Percentiles rank a stretch among this genome's conserved stretches.
Conservation (phyloP, 1,284 basidiomycete genomes). For the Naganishia sp. region DNA sequence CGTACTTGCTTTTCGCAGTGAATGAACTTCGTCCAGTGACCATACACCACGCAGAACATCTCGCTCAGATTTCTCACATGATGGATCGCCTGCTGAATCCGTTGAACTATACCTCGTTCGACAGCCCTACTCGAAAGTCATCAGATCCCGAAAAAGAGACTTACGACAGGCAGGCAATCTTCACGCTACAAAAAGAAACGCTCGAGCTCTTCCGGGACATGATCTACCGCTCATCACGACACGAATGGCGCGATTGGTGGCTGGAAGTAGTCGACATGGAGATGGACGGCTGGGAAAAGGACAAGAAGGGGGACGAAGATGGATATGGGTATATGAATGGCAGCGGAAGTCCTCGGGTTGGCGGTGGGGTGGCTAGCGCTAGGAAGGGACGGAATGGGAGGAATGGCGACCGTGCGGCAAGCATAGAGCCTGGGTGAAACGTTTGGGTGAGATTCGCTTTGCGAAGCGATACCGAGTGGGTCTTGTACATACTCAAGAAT, state of each 20-base stretch:
- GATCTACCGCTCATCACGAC: slow-evolving; percentile 15
- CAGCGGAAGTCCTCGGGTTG: slow-evolving; percentile 6
- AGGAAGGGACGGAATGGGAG: slow-evolving; percentile 17
- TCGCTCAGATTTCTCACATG: slow-evolving; percentile 5
- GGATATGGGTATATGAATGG: not conserved
- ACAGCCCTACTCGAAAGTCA: not conserved
- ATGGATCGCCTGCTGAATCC: slow-evolving; percentile 24
- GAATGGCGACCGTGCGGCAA: slow-evolving; percentile 20
- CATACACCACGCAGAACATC: slow-evolving; percentile 23
- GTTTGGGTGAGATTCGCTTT: not conserved
- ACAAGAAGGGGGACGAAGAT: slow-evolving; percentile 6
- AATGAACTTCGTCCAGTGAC: slow-evolving; percentile 9
- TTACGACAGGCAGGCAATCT: slow-evolving; percentile 23
- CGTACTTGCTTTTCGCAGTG: not conserved
- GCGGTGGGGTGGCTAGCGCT: slow-evolving; percentile 16
- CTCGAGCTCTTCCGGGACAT: slow-evolving; percentile 28
- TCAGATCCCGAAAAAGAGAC: not conserved
- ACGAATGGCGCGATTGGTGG: slow-evolving; percentile 27
- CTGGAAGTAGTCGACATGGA: slow-evolving; percentile 25
- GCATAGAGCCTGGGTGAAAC: slow-evolving; percentile 17
- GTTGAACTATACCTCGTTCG: not conserved
- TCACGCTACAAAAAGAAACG: slow-evolving; percentile 29
- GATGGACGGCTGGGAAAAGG: slow-evolving; percentile 30
- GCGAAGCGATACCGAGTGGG: too few relatives aligned
- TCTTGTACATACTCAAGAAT: too few relatives aligned